Evolutionary conservation across 139 green algal genomes (phyloP), one percentile per base, ranked within the genome.

Genomic region (Haematococcus sp.): DNA sequence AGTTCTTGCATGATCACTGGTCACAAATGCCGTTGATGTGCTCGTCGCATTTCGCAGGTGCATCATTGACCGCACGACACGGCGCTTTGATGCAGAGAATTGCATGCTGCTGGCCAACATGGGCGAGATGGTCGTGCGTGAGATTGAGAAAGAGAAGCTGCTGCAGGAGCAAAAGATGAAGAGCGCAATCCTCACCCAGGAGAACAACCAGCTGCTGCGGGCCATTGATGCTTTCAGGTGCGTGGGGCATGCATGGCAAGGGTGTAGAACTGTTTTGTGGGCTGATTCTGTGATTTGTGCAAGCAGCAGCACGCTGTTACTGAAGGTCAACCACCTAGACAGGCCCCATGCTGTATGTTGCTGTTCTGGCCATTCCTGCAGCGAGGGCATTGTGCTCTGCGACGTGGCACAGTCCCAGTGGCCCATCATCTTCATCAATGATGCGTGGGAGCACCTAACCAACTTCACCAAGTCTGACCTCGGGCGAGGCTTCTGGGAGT

Each of bases 61-160:
- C 60, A 76, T 96, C 52, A 94, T 95, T 59, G 93, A 97, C 81
- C 77, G 34, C 28, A 74, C 82, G 76, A 87, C 90, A 30, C 89
- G 87, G n/a, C 44, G 73, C 3, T 93, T 96, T 71, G 76, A 85
- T 31, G 78, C 89, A 1, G 84, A 95, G 69, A 74, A 82, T 34
- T 61, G 84, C 78, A 91, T 87, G 35, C 72, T 97, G 78, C 83
- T 97, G 35, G 76, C 83, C 28, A 93, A 95, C 76, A 90, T 97
- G 80, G 90, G 86, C 2, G 89, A 95, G 73, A 87, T 97, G 63
- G 88, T 91, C 11, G 87, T 97, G 54, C 82, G 91, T 2, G 91
- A 96, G 77, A 86, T 96, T 31, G 93, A 97, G 77, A 92, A 91
- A 73, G 88, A 94, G 35, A 85, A 89, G 71, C 46, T 82, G 58